Percentiles rank a stretch among this genome's conserved stretches.
phyloP scores from a whole-genome alignment of 2,329 filamentous ascomycete species.

The Aureobasidium sp. region DNA sequence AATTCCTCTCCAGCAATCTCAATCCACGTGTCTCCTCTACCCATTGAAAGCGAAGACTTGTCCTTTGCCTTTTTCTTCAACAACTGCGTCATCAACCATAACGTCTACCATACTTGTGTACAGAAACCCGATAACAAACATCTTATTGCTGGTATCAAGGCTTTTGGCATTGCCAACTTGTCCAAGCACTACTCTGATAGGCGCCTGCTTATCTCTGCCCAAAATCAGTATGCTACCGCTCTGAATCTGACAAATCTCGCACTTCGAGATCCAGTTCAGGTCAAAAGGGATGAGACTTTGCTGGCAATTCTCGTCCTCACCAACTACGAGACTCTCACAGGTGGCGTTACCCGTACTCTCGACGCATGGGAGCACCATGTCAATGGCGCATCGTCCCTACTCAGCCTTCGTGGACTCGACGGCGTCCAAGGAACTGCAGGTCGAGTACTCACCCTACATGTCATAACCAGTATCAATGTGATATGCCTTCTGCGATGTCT shows the following conservation, averaged over 20 bases:
- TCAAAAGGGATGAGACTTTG: conserved; percentile 1
- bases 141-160: conserved; percentile 4
- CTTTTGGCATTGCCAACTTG: conserved; percentile 5
- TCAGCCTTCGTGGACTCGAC: conserved; percentile 1
- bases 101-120: background rate
- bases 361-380: conserved; percentile 13
- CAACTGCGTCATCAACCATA: background rate
- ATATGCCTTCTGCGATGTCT: conserved; percentile 1
- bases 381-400: background rate
- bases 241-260: conserved; percentile 11
- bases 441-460: background rate
- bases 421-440: background rate
- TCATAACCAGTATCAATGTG: background rate
- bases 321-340: conserved; percentile 11
- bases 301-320: conserved; percentile 5
- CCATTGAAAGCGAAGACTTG: background rate
- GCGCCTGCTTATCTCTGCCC: background rate
- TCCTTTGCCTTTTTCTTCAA: conserved; percentile 7
- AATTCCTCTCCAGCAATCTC: background rate
- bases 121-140: background rate
- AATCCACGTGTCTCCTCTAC: background rate
- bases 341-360: background rate
- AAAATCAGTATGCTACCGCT: background rate
- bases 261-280: background rate
- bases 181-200: background rate